These are phyloP conservation scores for Calonectria pseudoturangicola DNA, from an alignment of 2,329 filamentous ascomycete genomes.

Conservation along the genomic window DNA sequence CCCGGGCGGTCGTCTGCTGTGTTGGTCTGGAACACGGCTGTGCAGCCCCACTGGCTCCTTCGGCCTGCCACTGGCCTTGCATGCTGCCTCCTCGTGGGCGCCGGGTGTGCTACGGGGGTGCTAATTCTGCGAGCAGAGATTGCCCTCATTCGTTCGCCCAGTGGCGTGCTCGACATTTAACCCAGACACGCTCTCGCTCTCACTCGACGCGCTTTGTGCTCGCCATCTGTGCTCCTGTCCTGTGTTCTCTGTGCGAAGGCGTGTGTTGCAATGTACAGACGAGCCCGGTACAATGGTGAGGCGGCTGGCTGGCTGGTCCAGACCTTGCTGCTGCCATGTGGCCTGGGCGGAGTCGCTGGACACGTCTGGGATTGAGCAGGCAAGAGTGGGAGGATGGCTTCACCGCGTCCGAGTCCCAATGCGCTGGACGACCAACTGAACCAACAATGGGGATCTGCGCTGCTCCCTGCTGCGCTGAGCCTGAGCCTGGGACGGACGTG, in stretches of 20 bases:
- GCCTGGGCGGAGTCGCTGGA: not conserved
- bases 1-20: not conserved
- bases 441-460: slow-evolving; percentile 14
- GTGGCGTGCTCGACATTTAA: slow-evolving; percentile 10
- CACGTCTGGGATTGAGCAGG: slow-evolving; percentile 21
- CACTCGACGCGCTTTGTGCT: not conserved
- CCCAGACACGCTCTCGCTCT: slow-evolving; percentile 4
- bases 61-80: slow-evolving; percentile 12
- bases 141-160: not conserved
- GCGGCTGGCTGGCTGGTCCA: not conserved
- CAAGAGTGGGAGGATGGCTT: not conserved
- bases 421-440: not conserved
- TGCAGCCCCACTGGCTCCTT: slow-evolving; percentile 17
- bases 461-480: not conserved
- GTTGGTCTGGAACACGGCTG: slow-evolving; percentile 12
- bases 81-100: slow-evolving; percentile 10
- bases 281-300: slow-evolving; percentile 14
- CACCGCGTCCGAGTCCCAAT: slow-evolving; percentile 4
- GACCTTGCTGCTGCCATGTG: slow-evolving; percentile 13
- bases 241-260: not conserved
- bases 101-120: not conserved
- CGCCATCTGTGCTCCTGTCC: not conserved
- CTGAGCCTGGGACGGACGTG: not conserved
- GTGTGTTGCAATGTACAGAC: not conserved
- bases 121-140: not conserved